Evolutionary conservation across 352 stramenopile species (phyloP), one percentile per base, ranked within the genome.

Genomic region (Blastocystis sp.): DNA sequence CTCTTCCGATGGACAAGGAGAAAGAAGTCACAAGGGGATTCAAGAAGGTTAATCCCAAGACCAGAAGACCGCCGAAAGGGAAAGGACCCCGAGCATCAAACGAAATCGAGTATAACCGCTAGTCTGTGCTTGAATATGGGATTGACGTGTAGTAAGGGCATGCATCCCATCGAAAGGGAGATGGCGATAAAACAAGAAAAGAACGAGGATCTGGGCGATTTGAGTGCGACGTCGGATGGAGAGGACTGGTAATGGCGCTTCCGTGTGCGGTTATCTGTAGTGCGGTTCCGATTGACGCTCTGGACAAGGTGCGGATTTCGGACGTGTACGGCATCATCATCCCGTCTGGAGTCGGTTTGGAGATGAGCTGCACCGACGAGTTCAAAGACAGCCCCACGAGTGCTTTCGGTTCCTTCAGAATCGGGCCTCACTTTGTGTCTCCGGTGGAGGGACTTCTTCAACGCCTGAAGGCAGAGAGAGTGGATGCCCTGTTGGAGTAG

Each of bases 151-250:
- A 55, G 45, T 16, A 55, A 55, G 16, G 45, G 45, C 9, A 55
- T 16, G 6, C 16, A 55, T 16, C 45, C 45, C 16, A 55, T 55
- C 16, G 45, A 55, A 55, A 6, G 45, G 6, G 45, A 55, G 6
- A 19, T 55, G 45, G 45, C 9, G 45, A 55, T 55, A 6, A 6
- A 16, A 6, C 16, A 19, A 16, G 6, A 19, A 16, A 55, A 55
- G 16, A 55, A 55, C 6, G 45, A 55, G 24, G 29, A 41, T 45
- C 24, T 26, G 63, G 31, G 24, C 13, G 37, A 51, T 19, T 31
- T 74, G 16, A 74, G 63, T 74, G 63, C 39, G 10, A 74, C 63
- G 21, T 74, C 63, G 9, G 31, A 74, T 50, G 63, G 31, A 41
- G 63, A 74, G 31, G 63, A 74, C 39, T 74, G 29, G 24, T 74